Base-by-base conservation (phyloP, 2,329 filamentous ascomycete genomes). In the Neonectria faginata region DNA sequence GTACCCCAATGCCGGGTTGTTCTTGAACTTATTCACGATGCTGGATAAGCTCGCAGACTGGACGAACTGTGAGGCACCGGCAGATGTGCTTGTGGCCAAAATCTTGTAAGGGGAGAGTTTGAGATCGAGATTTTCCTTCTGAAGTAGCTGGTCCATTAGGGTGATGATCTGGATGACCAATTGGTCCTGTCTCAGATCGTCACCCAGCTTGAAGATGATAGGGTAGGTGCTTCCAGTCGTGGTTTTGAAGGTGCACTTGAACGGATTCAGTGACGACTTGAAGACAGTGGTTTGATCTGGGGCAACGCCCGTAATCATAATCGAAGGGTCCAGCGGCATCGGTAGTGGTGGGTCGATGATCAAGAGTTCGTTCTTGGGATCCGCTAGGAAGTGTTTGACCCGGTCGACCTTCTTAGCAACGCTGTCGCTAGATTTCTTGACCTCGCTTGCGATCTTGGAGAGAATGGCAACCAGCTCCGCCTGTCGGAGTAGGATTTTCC, bases 81-180 rank as follows among this genome's bases (percentile, higher is more conserved):
- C 94, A 0, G 88, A 91, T 10, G 93, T 92, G 67, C 93, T 94
- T 3, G 96, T 99, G 1, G 96, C 96, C 9, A 99, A 87, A 68
- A 98, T 97, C 73, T 95, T 95, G 82, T 99, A 99, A 0, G 96
- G 96, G 0, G 95, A 95, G 1, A 99, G 85, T 76, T 97, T 97
- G 48, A 99, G 86, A 75, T 99, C 96, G 10, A 99, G 84, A 66
- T 99, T 98, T 76, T 99, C 96, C 75, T 98, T 97, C 64, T 93
- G 92, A 5, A 99, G 86, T 1, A 99, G 88, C 63, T 95, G 92
- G 74, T 99, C 96, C 96, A 99, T 99, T 16, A 99, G 86, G 0
- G 93, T 97, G 77, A 99, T 97, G 75, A 98, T 98, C 75, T 89
- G 96, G 59, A 99, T 97, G 39, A 99, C 95, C 2, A 99, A 88